phyloP scores from a whole-genome alignment of 352 stramenopile species.

The Phytophthora tentaculata region DNA sequence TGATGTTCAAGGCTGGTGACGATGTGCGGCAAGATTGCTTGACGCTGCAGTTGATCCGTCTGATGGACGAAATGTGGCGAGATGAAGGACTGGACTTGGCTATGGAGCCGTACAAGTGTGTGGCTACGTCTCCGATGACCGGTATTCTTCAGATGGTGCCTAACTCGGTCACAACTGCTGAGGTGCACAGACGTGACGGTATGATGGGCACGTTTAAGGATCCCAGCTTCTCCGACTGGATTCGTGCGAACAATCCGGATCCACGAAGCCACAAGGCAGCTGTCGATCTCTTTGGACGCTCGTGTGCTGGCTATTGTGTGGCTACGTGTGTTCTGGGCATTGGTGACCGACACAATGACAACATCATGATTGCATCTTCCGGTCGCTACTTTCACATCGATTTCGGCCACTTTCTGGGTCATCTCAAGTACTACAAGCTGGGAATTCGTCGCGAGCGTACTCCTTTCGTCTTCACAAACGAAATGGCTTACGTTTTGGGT shows the following conservation, averaged over 20 bases:
- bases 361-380: conserved; percentile 93
- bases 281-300: conserved; percentile 89
- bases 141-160: conserved; percentile 93
- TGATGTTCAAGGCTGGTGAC: conserved; percentile 96
- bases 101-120: conserved; percentile 93
- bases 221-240: conserved; percentile 86
- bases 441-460: conserved; percentile 84
- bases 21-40: conserved; percentile 96
- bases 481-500: conserved; percentile 88
- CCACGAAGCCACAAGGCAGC: conserved; percentile 63
- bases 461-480: conserved; percentile 89
- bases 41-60: conserved; percentile 91
- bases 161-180: conserved; percentile 94
- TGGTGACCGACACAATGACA: conserved; percentile 96
- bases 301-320: conserved; percentile 93
- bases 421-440: conserved; percentile 90
- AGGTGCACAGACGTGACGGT: conserved; percentile 87
- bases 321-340: conserved; percentile 95
- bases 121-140: conserved; percentile 90
- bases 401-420: conserved; percentile 87
- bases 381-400: conserved; percentile 92
- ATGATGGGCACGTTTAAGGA: conserved; percentile 88
- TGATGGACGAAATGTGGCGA: conserved; percentile 95
- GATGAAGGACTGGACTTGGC: conserved; percentile 91
- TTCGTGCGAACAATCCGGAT: conserved; percentile 81